Evolutionary conservation across 139 green algal species (phyloP), one percentile per base, ranked within the genome.

Genomic region (Coelastrella sp.): DNA sequence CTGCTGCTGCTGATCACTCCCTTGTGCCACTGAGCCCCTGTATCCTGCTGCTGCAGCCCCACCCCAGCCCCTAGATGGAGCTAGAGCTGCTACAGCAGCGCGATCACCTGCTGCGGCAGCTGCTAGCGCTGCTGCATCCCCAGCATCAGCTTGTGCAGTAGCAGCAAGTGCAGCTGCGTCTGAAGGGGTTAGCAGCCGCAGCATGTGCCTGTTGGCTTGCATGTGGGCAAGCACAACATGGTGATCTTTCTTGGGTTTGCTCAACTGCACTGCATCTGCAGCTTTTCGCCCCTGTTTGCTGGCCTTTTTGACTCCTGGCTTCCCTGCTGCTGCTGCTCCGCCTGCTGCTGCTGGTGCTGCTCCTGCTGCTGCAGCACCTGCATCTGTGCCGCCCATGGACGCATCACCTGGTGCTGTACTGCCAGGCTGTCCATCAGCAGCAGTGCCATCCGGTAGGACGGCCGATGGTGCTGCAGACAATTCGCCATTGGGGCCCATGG

Each of bases 271-370:
- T 8, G 22, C 81, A 23, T 57, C 80, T 87, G 65, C 65, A 54
- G 58, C 61, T 64, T 89, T 89, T 58, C 20, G 71, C 58, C 32
- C 71, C 47, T n/a, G 47, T 71, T 71, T 73, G 23, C 74, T 58
- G 6, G 22, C 74, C 20, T 13, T 22, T 74, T 47, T 85, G 57
- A 0, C 79, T 71, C 0, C 60, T 59, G n/a, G 20, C 4, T n/a
- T 56, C 10, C 8, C 80, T 64, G 79, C 57, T 86, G 59, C 80
- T 60, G 80, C n/a, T 16, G 58, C 8, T 61, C 58, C 60, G 16
- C 57, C 80, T 86, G 80, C 58, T 86, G 80, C 58, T 86, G 79
- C 79, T 83, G 80, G 59, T 75, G 80, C 60, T 7, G 19, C 80
- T 66, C 13, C 11, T 4, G 4, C 81, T 16, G 65, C 22, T 78